These are phyloP conservation scores for Falciphora oryzae DNA, from an alignment of 2,329 filamentous ascomycete species.

Conservation along the genomic window DNA sequence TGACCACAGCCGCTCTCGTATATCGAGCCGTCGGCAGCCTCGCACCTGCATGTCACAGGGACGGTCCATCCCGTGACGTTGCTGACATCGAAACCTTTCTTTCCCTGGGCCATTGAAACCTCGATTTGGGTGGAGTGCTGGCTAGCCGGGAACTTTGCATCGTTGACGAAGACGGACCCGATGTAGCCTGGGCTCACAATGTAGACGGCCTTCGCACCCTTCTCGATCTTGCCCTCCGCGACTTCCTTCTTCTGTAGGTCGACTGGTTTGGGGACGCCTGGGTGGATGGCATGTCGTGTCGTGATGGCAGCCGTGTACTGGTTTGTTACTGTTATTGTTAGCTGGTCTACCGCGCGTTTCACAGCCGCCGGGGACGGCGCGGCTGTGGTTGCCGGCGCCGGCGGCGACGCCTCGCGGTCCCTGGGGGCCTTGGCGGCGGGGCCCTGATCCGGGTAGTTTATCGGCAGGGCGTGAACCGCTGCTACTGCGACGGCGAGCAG, in stretches of 20 bases:
- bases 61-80: constrained; percentile 5
- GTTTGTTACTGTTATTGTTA: not conserved
- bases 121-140: constrained; percentile 4
- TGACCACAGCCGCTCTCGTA: constrained; percentile 2
- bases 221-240: not conserved
- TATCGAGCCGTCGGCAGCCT: not conserved
- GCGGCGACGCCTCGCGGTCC: too few species aligned
- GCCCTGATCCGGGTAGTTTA: too few species aligned
- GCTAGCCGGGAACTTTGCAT: constrained; percentile 2
- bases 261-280: not conserved
- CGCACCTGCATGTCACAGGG: not conserved
- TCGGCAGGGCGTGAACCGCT: too few species aligned
- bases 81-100: constrained; percentile 4
- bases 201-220: not conserved
- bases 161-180: constrained; percentile 6
- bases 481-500: too few species aligned
- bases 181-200: not conserved
- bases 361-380: not conserved
- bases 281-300: constrained; percentile 6
- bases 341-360: not conserved
- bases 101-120: not conserved
- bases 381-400: not conserved
- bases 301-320: constrained; percentile 2
- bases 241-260: not conserved
- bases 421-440: too few species aligned